Base-by-base conservation (phyloP, 1,284 basidiomycete species). In the Hemileia vastatrix region DNA sequence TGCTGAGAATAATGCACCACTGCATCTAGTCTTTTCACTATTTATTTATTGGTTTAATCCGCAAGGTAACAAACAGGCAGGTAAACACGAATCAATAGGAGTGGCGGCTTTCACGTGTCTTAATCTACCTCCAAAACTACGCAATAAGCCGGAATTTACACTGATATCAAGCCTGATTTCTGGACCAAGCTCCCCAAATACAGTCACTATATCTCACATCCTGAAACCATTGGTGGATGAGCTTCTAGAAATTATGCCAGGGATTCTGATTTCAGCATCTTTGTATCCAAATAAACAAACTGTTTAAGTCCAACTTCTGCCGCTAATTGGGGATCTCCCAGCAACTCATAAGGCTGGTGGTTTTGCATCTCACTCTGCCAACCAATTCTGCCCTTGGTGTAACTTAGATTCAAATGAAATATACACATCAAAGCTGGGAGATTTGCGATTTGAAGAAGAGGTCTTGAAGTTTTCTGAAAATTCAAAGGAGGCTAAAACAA, bases 1-100 rank as follows among this genome's bases (percentile, higher is more conserved):
- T n/a, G n/a, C n/a, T n/a, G n/a, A n/a, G n/a, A n/a, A n/a, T n/a
- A n/a, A n/a, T n/a, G n/a, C n/a, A n/a, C n/a, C n/a, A n/a, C 33
- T 59, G 2, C 18, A 52, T 15, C 33, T 59, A 8, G 49, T 31
- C 1, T 59, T 59, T 13, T 59, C 49, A n/a, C 57, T 52, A 1
- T 52, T 59, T 27, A 23, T 59, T 8, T 33, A 59, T 50, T 59
- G 57, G 49, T 59, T 51, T 18, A 59, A 52, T 40, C 57, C 57
- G 0, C 23, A 19, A 4, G 57, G 57, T 23, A 58, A 58, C 48
- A 49, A 51, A 15, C 31, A 6, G 8, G 31, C 48, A 3, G 33
- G 48, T 8, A 43, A 52, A 44, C 18, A 51, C 9, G 2, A 52
- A 13, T 59, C 13, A 27, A 18, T 45, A 9, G 49, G 49, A 1